Evolutionary conservation across 2,329 filamentous ascomycete genomes (phyloP).

Genomic region (Aurifilum marmelostoma): DNA sequence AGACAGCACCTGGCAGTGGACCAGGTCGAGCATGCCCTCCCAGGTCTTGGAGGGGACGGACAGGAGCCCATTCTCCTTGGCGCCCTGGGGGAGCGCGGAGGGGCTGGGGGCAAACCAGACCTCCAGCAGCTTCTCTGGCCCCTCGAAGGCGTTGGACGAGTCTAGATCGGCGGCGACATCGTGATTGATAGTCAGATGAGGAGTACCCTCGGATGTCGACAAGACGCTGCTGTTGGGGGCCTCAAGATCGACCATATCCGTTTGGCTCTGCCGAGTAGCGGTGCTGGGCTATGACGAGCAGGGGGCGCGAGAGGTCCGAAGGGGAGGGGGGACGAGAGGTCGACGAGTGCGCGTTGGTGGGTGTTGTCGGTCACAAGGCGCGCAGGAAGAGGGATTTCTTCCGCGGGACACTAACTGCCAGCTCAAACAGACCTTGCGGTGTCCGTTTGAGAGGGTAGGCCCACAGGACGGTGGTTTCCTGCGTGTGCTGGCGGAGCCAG

Average conservation of each 20-base stretch:
- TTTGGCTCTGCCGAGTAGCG: constrained; percentile 33
- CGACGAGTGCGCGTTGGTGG: neutral
- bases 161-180: constrained; percentile 91
- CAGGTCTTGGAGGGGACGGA: constrained; percentile 80
- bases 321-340: constrained; percentile 30
- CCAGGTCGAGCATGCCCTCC: constrained; percentile 96
- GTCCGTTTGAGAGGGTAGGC: constrained; percentile 97
- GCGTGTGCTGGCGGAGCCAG: constrained; percentile 86
- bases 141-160: constrained; percentile 95
- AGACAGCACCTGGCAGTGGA: constrained; percentile 98
- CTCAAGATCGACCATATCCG: constrained; percentile 83
- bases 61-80: constrained; percentile 80
- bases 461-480: constrained; percentile 71
- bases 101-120: constrained; percentile 94
- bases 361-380: constrained; percentile 14
- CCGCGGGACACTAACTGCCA: constrained; percentile 95
- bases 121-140: constrained; percentile 96
- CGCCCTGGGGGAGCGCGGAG: constrained; percentile 69
- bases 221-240: constrained; percentile 81
- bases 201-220: constrained; percentile 80
- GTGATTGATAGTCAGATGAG: constrained; percentile 94
- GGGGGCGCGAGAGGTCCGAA: constrained; percentile 29
- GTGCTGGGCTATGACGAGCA: constrained; percentile 32
- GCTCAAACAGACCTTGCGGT: constrained; percentile 93
- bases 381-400: constrained; percentile 47